Evolutionary conservation across 345 rosid species (phyloP).

Genomic region (Raphanus raphanistrum): DNA sequence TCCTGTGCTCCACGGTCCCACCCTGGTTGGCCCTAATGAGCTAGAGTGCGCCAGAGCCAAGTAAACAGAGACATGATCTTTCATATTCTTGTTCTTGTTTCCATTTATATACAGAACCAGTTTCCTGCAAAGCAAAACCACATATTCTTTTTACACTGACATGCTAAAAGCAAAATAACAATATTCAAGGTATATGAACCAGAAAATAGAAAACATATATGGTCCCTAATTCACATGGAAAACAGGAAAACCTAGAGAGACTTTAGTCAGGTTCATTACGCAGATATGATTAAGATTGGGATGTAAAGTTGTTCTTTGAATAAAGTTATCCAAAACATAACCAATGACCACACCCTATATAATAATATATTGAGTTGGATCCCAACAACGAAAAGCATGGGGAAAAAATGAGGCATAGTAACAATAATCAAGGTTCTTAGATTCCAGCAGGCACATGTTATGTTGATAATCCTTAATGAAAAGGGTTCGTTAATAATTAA

Average conservation of each 20-base stretch:
- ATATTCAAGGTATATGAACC: neutral
- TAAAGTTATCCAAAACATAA: too few species aligned
- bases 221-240: conserved; percentile 19
- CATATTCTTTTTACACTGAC: neutral
- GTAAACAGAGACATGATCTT: conserved; percentile 44
- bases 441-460: neutral
- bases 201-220: conserved; percentile 6
- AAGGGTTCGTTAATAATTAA: neutral
- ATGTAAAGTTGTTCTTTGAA: too few species aligned
- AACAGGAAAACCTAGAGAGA: neutral
- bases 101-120: conserved; percentile 57
- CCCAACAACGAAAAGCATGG: too few species aligned
- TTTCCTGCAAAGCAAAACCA: conserved; percentile 47
- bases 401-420: too few species aligned
- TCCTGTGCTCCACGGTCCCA: conserved; percentile 32
- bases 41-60: conserved; percentile 47
- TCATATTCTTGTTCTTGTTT: conserved; percentile 56
- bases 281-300: too few species aligned
- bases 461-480: conserved; percentile 5
- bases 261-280: too few species aligned
- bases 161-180: neutral
- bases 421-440: too few species aligned
- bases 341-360: too few species aligned
- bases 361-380: too few species aligned
- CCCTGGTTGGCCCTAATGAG: conserved; percentile 35